Evolutionary conservation across 1,284 basidiomycete genomes (phyloP).

Genomic region (Phellopilus nigrolimitatus): DNA sequence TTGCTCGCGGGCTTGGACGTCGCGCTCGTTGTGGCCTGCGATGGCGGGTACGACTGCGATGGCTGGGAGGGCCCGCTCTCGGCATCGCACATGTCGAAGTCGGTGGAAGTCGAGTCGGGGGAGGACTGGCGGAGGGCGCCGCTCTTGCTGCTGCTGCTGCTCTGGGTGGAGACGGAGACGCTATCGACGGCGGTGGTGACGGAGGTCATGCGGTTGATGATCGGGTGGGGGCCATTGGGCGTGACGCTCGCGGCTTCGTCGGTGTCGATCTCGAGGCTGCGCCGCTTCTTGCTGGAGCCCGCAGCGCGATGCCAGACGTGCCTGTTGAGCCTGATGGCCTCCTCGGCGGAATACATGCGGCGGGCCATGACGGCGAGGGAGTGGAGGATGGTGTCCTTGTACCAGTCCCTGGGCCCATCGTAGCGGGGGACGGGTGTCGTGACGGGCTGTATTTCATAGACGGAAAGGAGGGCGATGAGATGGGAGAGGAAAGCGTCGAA

Average conservation of each 20-base stretch:
- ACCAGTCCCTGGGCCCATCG: constrained; percentile 59
- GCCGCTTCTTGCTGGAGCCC: constrained; percentile 46
- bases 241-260: constrained; percentile 15
- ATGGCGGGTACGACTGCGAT: background rate
- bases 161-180: constrained; percentile 11
- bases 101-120: constrained; percentile 16
- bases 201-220: constrained; percentile 7
- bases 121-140: constrained; percentile 10
- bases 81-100: constrained; percentile 20
- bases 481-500: constrained; percentile 40
- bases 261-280: constrained; percentile 39
- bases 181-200: constrained; percentile 9
- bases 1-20: background rate
- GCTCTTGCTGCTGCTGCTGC: constrained; percentile 4
- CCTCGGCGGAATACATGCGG: constrained; percentile 61
- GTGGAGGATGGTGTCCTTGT: constrained; percentile 57
- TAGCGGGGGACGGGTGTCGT: constrained; percentile 55
- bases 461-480: constrained; percentile 46
- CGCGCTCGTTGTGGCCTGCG: background rate
- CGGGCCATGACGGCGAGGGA: constrained; percentile 50
- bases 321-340: constrained; percentile 37
- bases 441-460: constrained; percentile 44
- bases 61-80: too few relatives aligned
- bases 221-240: constrained; percentile 5
- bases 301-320: constrained; percentile 35